Percentiles rank a stretch among this genome's conserved stretches.
phyloP scores from a whole-genome alignment of 1,139 yeast genomes.

The Suhomyces bokatorum region DNA sequence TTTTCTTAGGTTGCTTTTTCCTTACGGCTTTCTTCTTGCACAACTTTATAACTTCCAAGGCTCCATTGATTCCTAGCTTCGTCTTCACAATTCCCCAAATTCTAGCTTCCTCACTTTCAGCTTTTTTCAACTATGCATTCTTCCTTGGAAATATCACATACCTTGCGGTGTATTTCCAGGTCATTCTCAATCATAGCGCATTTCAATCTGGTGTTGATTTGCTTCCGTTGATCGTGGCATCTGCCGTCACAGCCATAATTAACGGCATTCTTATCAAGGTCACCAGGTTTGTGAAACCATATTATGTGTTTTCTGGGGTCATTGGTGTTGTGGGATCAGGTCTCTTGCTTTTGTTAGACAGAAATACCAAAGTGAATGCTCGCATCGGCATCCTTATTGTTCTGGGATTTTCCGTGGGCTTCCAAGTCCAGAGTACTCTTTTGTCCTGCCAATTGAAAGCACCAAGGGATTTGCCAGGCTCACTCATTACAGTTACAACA shows the following conservation, averaged over 20 bases:
- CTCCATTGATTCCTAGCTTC: constrained; percentile 18
- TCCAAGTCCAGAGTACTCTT: constrained; percentile 23
- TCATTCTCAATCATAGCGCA: constrained; percentile 19
- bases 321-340: constrained; percentile 22
- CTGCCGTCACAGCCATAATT: constrained; percentile 19
- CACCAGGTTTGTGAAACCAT: constrained; percentile 19
- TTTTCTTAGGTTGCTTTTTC: constrained; percentile 19
- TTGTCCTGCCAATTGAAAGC: constrained; percentile 25
- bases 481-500: constrained; percentile 22
- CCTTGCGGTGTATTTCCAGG: constrained; percentile 26
- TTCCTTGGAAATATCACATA: constrained; percentile 21
- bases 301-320: constrained; percentile 19
- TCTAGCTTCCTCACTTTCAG: constrained; percentile 14
- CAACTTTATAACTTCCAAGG: constrained; percentile 18
- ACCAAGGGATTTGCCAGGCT: constrained; percentile 22
- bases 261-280: constrained; percentile 20
- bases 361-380: constrained; percentile 14
- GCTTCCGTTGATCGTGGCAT: constrained; percentile 22
- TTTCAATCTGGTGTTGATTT: constrained; percentile 24
- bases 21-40: constrained; percentile 16
- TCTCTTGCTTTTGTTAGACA: constrained; percentile 17
- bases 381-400: constrained; percentile 22
- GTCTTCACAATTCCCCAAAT: constrained; percentile 19
- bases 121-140: constrained; percentile 19
- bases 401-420: constrained; percentile 23